phyloP scores from a whole-genome alignment of 1,284 basidiomycete species.

The Ceratobasidium sp. region DNA sequence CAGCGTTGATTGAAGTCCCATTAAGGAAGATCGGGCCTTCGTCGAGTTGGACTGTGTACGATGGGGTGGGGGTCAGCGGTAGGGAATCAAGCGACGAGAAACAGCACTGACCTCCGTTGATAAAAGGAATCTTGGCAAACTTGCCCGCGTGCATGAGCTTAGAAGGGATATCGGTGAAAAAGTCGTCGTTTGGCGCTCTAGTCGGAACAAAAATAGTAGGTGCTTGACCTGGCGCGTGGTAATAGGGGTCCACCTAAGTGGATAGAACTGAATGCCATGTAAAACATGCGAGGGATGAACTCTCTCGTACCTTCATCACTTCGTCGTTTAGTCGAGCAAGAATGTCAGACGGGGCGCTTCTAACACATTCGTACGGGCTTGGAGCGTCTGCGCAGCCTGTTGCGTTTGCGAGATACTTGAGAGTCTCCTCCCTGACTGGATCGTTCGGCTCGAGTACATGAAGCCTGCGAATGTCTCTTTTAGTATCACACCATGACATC shows the following conservation, averaged over 20 bases:
- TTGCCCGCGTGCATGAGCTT: conserved; percentile 53
- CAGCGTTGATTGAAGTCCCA: not conserved
- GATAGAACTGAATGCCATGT: no score
- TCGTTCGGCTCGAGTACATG: conserved; percentile 4
- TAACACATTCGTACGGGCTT: conserved; percentile 39
- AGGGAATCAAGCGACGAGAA: not conserved
- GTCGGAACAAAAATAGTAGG: conserved; percentile 28
- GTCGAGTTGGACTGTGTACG: conserved; percentile 35
- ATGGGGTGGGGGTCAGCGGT: not conserved
- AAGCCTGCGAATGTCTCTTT: not conserved
- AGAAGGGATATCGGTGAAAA: conserved; percentile 56
- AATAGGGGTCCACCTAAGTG: conserved; percentile 21
- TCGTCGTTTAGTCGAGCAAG: conserved; percentile 23
- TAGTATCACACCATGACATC: no score
- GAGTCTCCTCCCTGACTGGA: conserved; percentile 27
- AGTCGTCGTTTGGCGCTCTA: conserved; percentile 55
- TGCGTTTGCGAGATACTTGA: conserved; percentile 29
- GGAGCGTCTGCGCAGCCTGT: conserved; percentile 32
- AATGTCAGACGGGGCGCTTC: conserved; percentile 25
- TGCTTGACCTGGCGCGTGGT: conserved; percentile 2
- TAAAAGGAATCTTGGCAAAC: conserved; percentile 57
- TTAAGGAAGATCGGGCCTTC: conserved; percentile 41
- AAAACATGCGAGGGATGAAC: no score
- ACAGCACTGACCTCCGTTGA: conserved; percentile 53
- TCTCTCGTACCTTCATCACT: conserved; percentile 10